phyloP scores from a whole-genome alignment of 2,329 filamentous ascomycete species.

The Cytospora piceae region DNA sequence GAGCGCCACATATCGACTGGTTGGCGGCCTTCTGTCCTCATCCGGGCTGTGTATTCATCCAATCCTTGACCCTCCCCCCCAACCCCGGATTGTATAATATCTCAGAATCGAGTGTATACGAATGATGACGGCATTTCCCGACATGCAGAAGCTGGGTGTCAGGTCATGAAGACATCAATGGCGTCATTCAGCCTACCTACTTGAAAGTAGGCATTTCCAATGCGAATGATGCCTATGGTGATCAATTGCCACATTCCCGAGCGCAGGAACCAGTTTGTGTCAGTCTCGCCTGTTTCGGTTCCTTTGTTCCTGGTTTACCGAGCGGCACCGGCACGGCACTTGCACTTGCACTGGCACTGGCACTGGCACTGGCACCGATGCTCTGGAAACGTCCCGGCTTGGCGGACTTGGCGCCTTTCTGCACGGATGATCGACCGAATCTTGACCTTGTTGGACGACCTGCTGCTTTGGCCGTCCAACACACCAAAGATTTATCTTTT shows the following conservation, averaged over 20 bases:
- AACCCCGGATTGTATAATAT: background rate
- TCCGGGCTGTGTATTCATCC: background rate
- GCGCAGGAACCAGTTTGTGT: background rate
- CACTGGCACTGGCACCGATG: no score
- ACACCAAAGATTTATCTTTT: no score
- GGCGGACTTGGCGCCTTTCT: no score
- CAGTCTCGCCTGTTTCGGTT: background rate
- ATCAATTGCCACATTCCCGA: background rate
- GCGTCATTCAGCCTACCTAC: background rate
- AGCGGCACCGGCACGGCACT: no score
- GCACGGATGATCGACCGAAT: no score
- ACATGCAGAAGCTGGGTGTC: background rate
- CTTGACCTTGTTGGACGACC: no score
- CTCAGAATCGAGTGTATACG: background rate
- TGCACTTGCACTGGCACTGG: no score
- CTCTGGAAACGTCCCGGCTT: no score
- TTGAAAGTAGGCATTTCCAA: background rate
- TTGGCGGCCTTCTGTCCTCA: background rate
- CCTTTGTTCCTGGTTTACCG: no score
- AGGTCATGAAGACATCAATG: background rate
- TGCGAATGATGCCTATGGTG: background rate
- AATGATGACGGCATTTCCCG: background rate
- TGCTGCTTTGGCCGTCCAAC: no score
- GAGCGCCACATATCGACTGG: background rate
- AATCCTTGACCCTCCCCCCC: background rate